Base-by-base conservation (phyloP, 768 basidiomycete genomes). In the Nidularia pulvinata region DNA sequence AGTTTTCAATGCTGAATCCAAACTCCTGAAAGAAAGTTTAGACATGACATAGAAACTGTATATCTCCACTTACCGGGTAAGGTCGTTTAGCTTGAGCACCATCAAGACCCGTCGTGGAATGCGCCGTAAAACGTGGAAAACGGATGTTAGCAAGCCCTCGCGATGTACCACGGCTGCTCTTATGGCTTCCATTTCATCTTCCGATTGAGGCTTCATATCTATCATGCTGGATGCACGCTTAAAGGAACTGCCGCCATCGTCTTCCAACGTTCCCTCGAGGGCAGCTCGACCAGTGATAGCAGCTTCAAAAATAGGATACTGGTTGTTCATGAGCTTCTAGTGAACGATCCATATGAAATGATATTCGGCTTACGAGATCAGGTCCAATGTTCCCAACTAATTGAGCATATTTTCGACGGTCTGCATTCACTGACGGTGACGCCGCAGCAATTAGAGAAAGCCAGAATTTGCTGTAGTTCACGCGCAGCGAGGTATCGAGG, bases 301-400 rank as follows among this genome's bases (percentile, higher is more conserved):
- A 19, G 93, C 92, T 69, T 98, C 94, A 56, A 98, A 95, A 9
- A 97, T 81, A 7, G 94, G 91, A 65, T 97, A 98, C 90, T 95
- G 62, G 4, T 14, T 52, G 19, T 44, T 36, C 19, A 36, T 45
- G 53, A 43, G 55, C 55, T 13, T 33, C 49, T 44, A 36, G 35
- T 30, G n/a, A 32, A 6, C n/a, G 16, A 7, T 44, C n/a, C 44
- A 33, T n/a, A 45, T 16, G 33, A 19, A 19, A 34, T 4, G 39
- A 50, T 54, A 22, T 48, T 16, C n/a, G 13, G 69, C 83, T 52
- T 61, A 95, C 93, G 59, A 95, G 78, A 55, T 94, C 93, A 42
- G 89, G 84, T 4, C 84, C 87, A 53, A 98, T 89, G 63, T 96
- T 96, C 4, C 93, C 97, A 9, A 98, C 93, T 2, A 93, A 69